Evolutionary conservation across 257 asterid species (phyloP).

Genomic region (Plectranthus barbatus): DNA sequence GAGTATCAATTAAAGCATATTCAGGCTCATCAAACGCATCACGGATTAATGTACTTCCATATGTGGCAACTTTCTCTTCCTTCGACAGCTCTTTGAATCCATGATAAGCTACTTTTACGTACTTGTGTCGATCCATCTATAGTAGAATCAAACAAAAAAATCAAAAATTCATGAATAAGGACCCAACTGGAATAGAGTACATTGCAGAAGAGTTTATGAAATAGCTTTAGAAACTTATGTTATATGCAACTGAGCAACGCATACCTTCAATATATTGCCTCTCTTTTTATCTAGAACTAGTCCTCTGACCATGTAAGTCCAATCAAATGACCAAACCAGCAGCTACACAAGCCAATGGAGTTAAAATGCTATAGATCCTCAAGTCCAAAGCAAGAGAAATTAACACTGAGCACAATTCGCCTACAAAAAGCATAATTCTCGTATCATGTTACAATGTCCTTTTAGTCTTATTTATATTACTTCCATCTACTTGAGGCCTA

Average conservation of each 20-base stretch:
- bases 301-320: conserved; percentile 99
- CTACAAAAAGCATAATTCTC: not conserved
- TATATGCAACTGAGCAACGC: conserved; percentile 16
- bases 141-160: conserved; percentile 3
- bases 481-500: too few relatives aligned
- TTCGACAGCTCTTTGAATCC: conserved; percentile 83
- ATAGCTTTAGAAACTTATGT: not conserved
- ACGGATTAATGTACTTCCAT: conserved; percentile 71
- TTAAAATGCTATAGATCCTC: conserved; percentile 15
- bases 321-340: conserved; percentile 78
- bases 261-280: conserved; percentile 90
- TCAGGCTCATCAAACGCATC: conserved; percentile 93
- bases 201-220: too few relatives aligned
- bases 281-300: conserved; percentile 91
- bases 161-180: not conserved
- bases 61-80: conserved; percentile 85
- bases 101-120: conserved; percentile 95
- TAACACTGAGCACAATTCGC: conserved; percentile 3
- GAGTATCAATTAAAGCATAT: conserved; percentile 90
- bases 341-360: conserved; percentile 45
- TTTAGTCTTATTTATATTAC: not conserved
- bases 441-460: not conserved
- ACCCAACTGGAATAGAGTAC: not conserved
- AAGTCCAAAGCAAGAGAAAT: conserved; percentile 2
- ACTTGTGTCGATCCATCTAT: conserved; percentile 96